Conservation (phyloP, 106 monocot genomes). For the Acorus calamus region DNA sequence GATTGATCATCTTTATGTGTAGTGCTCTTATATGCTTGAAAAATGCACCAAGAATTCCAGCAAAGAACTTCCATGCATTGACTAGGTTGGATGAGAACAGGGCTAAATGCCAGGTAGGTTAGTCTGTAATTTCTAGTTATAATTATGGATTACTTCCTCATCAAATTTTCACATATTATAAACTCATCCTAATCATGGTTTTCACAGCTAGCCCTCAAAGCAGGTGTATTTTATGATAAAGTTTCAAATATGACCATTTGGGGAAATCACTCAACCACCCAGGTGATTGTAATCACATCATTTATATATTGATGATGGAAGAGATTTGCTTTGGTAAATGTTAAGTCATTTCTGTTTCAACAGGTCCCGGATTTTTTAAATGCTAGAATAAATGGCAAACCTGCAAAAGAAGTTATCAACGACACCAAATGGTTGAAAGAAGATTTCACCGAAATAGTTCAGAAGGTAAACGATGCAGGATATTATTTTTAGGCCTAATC, state of each 20-base stretch:
- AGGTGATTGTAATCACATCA: constrained; percentile 34
- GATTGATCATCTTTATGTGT: not conserved
- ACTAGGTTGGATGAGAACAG: constrained; percentile 98
- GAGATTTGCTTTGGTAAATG: not conserved
- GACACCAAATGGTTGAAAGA: constrained; percentile 84
- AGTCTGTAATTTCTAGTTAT: not conserved
- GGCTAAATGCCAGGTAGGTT: constrained; percentile 87
- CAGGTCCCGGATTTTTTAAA: constrained; percentile 99
- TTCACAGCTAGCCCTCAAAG: constrained; percentile 77
- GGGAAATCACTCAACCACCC: constrained; percentile 99
- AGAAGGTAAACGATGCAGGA: constrained; percentile 43
- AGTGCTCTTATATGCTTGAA: constrained; percentile 98
- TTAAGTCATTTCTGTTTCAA: not conserved
- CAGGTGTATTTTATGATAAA: constrained; percentile 97
- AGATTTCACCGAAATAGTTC: constrained; percentile 80
- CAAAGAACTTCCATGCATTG: constrained; percentile 94
- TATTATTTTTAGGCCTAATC: not conserved
- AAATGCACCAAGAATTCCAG: constrained; percentile 90
- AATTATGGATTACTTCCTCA: not conserved
- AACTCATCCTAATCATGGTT: not conserved
- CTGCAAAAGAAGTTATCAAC: constrained; percentile 80
- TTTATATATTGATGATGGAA: not conserved
- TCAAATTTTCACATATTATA: constrained; percentile 1
- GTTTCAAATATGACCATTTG: constrained; percentile 97
- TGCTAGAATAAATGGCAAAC: constrained; percentile 82